These are phyloP conservation scores for Monosporascus ibericus DNA, from an alignment of 2,329 filamentous ascomycete genomes.

Conservation along the genomic window DNA sequence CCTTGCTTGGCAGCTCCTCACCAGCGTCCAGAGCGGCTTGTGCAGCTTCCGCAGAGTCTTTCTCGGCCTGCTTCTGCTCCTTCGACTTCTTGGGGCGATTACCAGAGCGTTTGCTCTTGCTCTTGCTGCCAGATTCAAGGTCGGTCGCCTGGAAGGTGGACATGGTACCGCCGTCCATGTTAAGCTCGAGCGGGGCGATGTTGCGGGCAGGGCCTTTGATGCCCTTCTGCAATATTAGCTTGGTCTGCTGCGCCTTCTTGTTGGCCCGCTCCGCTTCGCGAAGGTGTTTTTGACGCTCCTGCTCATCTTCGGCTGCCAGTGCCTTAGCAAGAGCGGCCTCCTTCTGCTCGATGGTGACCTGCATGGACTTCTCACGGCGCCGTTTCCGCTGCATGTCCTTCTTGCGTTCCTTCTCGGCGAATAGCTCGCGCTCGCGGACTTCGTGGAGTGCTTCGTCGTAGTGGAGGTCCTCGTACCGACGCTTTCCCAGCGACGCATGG, in stretches of 20 bases:
- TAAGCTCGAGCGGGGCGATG: constrained; percentile 66
- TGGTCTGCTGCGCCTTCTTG: constrained; percentile 88
- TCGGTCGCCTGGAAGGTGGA: constrained; percentile 73
- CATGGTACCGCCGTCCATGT: constrained; percentile 79
- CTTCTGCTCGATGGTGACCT: constrained; percentile 85
- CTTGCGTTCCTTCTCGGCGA: constrained; percentile 96
- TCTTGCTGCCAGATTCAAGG: constrained; percentile 41
- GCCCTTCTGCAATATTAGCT: constrained; percentile 78
- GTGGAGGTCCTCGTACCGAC: constrained; percentile 69
- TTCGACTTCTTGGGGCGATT: constrained; percentile 85
- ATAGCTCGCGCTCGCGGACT: constrained; percentile 83
- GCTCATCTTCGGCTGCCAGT: constrained; percentile 71
- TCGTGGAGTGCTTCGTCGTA: constrained; percentile 78
- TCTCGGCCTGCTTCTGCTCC: constrained; percentile 75
- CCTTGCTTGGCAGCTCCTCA: constrained; percentile 58
- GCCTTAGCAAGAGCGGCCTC: constrained; percentile 75
- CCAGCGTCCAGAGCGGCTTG: constrained; percentile 78
- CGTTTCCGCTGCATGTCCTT: constrained; percentile 99
- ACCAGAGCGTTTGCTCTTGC: constrained; percentile 50
- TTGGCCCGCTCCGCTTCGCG: constrained; percentile 84
- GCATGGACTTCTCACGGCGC: constrained; percentile 91
- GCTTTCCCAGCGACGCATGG: constrained; percentile 66
- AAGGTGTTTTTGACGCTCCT: constrained; percentile 73
- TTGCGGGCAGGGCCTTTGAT: constrained; percentile 69
- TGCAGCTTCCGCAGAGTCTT: constrained; percentile 77